Evolutionary conservation across 805 yeast genomes (phyloP), one percentile per base, ranked within the genome.

Genomic region (Komagataella phaffii): DNA sequence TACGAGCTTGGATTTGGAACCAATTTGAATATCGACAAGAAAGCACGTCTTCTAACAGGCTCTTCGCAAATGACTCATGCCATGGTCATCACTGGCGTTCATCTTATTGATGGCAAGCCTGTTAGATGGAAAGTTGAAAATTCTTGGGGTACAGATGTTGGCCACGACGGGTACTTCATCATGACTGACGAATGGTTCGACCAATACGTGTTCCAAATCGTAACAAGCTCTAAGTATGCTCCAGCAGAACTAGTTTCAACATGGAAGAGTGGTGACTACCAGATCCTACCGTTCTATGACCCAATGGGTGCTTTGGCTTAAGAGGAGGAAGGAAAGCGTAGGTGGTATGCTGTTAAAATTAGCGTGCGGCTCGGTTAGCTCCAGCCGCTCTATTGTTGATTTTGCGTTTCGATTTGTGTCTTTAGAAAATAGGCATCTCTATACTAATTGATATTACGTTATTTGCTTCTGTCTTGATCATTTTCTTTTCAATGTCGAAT

Each of bases 31-130:
- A 46, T 66, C 23, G 59, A 65, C 43, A 73, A 73, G 52, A 61
- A 60, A 36, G 68, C 65, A 53, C 58, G 70, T 45, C 55, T 66
- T 30, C 51, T 63, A 53, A 54, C 68, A 10, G 69, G 68, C 8
- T 66, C 70, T 5, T 83, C 90, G 21, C 74, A 79, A 58, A 86
- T 88, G 93, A 88, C 95, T 14, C 96, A 88, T 61, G 96, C 96
- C 36, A 88, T 88, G 96, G 80, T 82, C 6, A 75, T 88, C 55
- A 81, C 88, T 18, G 95, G 86, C 46, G 93, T 86, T 50, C 90
- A 88, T 64, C 64, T 88, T 24, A 84, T 80, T 54, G 66, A 72
- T 40, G 84, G 81, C 6, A 71, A 73, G 57, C 88, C 89, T 23
- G 66, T 77, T 23, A 76, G 88, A 60, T 84, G 87, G 79, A 76